Evolutionary conservation across 805 yeast genomes (phyloP).

Genomic region (Zygotorulaspora danielsina): DNA sequence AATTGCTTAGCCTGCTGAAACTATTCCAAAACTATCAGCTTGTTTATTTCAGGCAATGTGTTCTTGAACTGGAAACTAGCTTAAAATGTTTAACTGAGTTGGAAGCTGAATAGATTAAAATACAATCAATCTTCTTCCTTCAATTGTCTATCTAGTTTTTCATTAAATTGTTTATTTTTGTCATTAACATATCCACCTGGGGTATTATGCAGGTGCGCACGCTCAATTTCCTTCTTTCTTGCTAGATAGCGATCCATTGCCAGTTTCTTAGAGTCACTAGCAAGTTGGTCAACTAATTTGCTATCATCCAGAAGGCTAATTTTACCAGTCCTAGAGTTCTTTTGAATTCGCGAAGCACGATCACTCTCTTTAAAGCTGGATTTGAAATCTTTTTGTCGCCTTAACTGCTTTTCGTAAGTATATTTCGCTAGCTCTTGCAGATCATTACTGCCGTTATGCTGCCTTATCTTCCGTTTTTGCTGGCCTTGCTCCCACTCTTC

Average conservation of each 20-base stretch:
- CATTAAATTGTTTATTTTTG: slow-evolving; percentile 33
- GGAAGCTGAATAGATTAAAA: slow-evolving; percentile 17
- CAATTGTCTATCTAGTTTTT: slow-evolving; percentile 25
- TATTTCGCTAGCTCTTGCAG: slow-evolving; percentile 25
- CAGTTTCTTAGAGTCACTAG: slow-evolving; percentile 18
- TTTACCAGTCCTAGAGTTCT: slow-evolving; percentile 15
- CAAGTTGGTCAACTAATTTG: slow-evolving; percentile 19
- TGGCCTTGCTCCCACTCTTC: slow-evolving; percentile 23
- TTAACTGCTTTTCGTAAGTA: slow-evolving; percentile 32
- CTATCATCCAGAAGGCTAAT: slow-evolving; percentile 20
- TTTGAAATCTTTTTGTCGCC: slow-evolving; percentile 6
- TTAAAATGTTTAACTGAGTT: slow-evolving; percentile 39
- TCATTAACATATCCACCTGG: slow-evolving; percentile 28
- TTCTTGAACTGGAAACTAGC: slow-evolving; percentile 43
- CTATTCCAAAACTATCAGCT: slow-evolving; percentile 67
- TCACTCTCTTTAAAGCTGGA: background rate
- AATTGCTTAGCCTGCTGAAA: slow-evolving; percentile 58
- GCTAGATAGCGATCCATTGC: slow-evolving; percentile 22
- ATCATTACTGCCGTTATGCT: slow-evolving; percentile 7
- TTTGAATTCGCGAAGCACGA: slow-evolving; percentile 1
- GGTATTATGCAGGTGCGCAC: slow-evolving; percentile 4
- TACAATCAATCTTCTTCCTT: slow-evolving; percentile 4
- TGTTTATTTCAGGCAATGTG: slow-evolving; percentile 55
- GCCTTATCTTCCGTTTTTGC: slow-evolving; percentile 8
- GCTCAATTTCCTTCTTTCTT: slow-evolving; percentile 18